Evolutionary conservation across 139 green algal species (phyloP).

Genomic region (Chlamydomonas eustigma): DNA sequence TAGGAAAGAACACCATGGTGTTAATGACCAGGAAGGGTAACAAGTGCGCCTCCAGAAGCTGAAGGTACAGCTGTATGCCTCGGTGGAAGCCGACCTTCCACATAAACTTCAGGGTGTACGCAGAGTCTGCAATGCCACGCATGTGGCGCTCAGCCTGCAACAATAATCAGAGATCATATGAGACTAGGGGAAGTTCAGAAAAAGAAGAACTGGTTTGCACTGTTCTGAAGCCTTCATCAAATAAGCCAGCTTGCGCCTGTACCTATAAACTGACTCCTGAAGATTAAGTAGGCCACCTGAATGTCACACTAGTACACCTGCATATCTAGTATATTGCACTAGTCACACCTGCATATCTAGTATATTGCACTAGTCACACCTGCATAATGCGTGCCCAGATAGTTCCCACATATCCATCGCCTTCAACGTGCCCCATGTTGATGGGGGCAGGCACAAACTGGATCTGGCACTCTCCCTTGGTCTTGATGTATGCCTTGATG

Average conservation of each 20-base stretch:
- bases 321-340: too few species aligned
- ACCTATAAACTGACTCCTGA: too few species aligned
- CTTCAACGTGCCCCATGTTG: slow-evolving; percentile 39
- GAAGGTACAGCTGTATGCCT: slow-evolving; percentile 14
- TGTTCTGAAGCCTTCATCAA: too few species aligned
- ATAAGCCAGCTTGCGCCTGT: too few species aligned
- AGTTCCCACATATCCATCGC: background rate
- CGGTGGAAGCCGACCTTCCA: background rate
- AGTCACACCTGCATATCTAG: too few species aligned
- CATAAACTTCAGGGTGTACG: slow-evolving; percentile 26
- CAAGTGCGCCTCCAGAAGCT: slow-evolving; percentile 29
- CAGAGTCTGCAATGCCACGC: slow-evolving; percentile 35
- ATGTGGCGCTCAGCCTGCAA: slow-evolving; percentile 43
- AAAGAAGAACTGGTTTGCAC: too few species aligned
- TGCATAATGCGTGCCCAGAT: slow-evolving; percentile 29
- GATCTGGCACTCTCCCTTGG: slow-evolving; percentile 13
- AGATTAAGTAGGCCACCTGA: too few species aligned
- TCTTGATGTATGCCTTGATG: slow-evolving; percentile 40
- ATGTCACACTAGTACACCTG: too few species aligned
- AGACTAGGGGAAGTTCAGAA: too few species aligned
- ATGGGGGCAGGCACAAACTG: slow-evolving; percentile 25
- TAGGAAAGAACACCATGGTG: slow-evolving; percentile 21
- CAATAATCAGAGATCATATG: too few species aligned
- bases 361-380: too few species aligned
- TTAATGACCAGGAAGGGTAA: slow-evolving; percentile 31